Conservation (phyloP, 2,329 filamentous ascomycete species). For the Pseudogymnoascus sp. region DNA sequence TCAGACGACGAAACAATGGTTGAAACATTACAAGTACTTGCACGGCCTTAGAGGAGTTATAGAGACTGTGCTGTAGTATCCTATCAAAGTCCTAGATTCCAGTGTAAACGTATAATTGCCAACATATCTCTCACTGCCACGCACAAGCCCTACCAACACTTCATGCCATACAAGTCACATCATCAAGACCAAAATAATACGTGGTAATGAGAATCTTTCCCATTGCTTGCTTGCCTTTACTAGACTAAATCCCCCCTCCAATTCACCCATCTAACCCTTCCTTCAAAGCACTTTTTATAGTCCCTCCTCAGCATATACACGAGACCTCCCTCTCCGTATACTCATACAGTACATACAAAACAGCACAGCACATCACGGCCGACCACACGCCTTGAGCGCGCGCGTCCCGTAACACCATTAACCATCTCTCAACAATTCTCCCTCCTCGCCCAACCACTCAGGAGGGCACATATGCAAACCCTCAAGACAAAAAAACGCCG, state of each 20-base stretch:
- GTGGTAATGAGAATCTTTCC: not conserved
- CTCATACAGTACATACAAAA: constrained; percentile 5
- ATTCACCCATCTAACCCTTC: not conserved
- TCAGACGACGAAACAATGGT: not conserved
- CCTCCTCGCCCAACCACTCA: not conserved
- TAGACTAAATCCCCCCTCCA: not conserved
- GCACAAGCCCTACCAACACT: not conserved
- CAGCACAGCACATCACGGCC: not conserved
- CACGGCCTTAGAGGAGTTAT: not conserved
- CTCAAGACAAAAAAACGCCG: not conserved
- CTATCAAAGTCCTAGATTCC: no score
- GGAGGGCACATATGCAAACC: not conserved
- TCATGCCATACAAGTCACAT: not conserved
- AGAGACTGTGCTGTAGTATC: not conserved
- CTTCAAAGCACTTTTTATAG: not conserved
- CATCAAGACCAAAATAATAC: not conserved
- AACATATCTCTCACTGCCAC: not conserved
- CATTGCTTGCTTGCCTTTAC: not conserved
- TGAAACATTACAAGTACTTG: not conserved
- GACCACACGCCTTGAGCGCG: not conserved
- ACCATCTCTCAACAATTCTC: not conserved
- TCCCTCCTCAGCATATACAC: not conserved
- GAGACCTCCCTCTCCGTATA: not conserved
- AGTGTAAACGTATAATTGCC: not conserved
- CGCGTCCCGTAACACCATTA: not conserved